These are phyloP conservation scores for Botrytis paeoniae DNA, from an alignment of 2,329 filamentous ascomycete species.

Conservation along the genomic window DNA sequence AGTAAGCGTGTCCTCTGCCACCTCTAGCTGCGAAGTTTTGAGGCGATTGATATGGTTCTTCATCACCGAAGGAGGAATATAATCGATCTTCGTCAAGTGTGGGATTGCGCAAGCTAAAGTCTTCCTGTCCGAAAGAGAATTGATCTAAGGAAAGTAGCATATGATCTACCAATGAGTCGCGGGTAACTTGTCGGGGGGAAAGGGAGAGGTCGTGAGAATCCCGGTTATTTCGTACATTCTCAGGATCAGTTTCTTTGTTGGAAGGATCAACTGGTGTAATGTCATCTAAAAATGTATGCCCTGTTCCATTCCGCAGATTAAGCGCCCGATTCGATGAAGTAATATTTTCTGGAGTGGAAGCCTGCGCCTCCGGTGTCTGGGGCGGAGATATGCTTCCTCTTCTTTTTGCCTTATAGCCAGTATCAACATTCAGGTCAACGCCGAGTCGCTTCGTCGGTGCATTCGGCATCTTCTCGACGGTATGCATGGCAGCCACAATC, in stretches of 20 bases:
- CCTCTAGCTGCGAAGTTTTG: constrained; percentile 32
- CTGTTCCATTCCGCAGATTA: constrained; percentile 28
- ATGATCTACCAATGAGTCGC: constrained; percentile 91
- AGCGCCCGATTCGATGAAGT: constrained; percentile 32
- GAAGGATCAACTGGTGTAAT: constrained; percentile 36
- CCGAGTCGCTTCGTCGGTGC: constrained; percentile 33
- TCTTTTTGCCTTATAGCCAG: constrained; percentile 33
- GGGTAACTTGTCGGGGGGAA: constrained; percentile 69
- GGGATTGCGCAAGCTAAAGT: constrained; percentile 30
- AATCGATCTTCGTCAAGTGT: constrained; percentile 33
- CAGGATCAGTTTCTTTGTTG: constrained; percentile 30
- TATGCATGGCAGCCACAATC: constrained; percentile 31
- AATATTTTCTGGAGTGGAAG: constrained; percentile 29
- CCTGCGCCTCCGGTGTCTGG: constrained; percentile 31
- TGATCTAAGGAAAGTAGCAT: constrained; percentile 93
- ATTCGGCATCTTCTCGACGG: constrained; percentile 29
- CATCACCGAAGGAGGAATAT: constrained; percentile 34
- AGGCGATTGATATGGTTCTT: constrained; percentile 32
- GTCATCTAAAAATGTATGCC: constrained; percentile 39
- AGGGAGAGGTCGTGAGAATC: constrained; percentile 75
- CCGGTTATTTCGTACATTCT: constrained; percentile 24
- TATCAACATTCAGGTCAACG: constrained; percentile 34
- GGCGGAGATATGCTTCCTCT: constrained; percentile 31
- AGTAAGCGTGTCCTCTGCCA: constrained; percentile 45
- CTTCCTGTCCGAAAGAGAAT: constrained; percentile 56